These are phyloP conservation scores for Saccharomyces hybrid DNA, from an alignment of 1,139 yeast species.

Conservation along the genomic window DNA sequence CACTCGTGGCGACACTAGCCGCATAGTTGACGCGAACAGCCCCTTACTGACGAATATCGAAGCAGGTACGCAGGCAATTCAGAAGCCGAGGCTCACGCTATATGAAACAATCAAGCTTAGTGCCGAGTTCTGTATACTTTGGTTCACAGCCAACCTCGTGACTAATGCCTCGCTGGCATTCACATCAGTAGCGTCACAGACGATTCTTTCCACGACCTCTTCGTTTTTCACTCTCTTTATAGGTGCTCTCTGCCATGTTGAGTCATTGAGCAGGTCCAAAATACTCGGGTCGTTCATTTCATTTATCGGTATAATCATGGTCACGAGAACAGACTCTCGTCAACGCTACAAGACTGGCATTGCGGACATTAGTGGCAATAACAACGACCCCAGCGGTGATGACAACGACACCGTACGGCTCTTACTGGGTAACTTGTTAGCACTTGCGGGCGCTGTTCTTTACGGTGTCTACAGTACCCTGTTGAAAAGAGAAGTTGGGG, in stretches of 20 bases:
- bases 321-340: constrained; percentile 50
- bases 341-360: constrained; percentile 7
- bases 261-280: constrained; percentile 55
- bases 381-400: constrained; percentile 16
- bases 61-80: constrained; percentile 4
- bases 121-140: constrained; percentile 68
- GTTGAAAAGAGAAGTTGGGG: constrained; percentile 58
- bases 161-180: constrained; percentile 77
- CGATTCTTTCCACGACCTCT: constrained; percentile 79
- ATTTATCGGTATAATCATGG: constrained; percentile 66
- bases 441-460: constrained; percentile 73
- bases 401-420: constrained; percentile 35
- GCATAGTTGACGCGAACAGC: constrained; percentile 15
- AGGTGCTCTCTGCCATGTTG: constrained; percentile 65
- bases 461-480: constrained; percentile 84
- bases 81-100: constrained; percentile 24
- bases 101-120: constrained; percentile 52
- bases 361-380: constrained; percentile 5
- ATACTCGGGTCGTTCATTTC: constrained; percentile 60
- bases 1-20: neutral
- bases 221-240: constrained; percentile 79
- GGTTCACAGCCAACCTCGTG: constrained; percentile 82
- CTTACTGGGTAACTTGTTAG: constrained; percentile 66
- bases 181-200: constrained; percentile 86
- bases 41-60: constrained; percentile 20